These are phyloP conservation scores for Fermentozyma sake DNA, from an alignment of 1,139 yeast species.

Conservation along the genomic window DNA sequence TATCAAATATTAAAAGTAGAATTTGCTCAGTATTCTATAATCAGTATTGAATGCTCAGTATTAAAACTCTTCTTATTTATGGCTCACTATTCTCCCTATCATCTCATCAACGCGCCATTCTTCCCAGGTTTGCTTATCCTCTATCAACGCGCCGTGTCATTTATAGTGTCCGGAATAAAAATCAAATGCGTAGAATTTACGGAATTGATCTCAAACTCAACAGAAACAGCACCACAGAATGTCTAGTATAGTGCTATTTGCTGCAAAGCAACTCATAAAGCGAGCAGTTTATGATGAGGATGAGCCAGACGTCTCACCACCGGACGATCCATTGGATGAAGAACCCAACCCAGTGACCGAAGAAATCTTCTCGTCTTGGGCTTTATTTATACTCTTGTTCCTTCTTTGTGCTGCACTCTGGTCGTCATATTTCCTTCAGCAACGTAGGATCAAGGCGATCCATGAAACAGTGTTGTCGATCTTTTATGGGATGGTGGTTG, in stretches of 20 bases:
- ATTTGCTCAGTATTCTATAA: too few relatives aligned
- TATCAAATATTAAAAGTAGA: too few relatives aligned
- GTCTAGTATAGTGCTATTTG: slow-evolving; percentile 17
- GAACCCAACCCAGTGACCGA: slow-evolving; percentile 90
- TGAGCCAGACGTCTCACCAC: slow-evolving; percentile 43
- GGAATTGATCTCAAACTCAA: too few relatives aligned
- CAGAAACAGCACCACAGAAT: too few relatives aligned
- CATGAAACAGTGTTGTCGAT: slow-evolving; percentile 97
- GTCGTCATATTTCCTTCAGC: slow-evolving; percentile 93
- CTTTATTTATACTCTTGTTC: slow-evolving; percentile 78
- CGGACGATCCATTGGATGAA: slow-evolving; percentile 49
- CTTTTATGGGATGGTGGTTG: slow-evolving; percentile 95
- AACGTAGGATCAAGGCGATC: slow-evolving; percentile 84
- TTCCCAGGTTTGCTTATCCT: too few relatives aligned
- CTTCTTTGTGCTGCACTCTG: slow-evolving; percentile 84
- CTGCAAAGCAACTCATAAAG: slow-evolving; percentile 24
- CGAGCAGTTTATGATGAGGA: slow-evolving; percentile 37
- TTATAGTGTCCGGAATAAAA: too few relatives aligned
- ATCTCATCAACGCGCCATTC: too few relatives aligned
- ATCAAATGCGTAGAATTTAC: too few relatives aligned
- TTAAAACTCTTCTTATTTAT: too few relatives aligned
- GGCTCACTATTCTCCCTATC: too few relatives aligned
- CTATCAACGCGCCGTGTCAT: too few relatives aligned
- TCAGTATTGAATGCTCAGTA: too few relatives aligned
- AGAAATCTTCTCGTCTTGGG: slow-evolving; percentile 97